Evolutionary conservation across 257 asterid genomes (phyloP).

Genomic region (Jaltomata sinuosa): DNA sequence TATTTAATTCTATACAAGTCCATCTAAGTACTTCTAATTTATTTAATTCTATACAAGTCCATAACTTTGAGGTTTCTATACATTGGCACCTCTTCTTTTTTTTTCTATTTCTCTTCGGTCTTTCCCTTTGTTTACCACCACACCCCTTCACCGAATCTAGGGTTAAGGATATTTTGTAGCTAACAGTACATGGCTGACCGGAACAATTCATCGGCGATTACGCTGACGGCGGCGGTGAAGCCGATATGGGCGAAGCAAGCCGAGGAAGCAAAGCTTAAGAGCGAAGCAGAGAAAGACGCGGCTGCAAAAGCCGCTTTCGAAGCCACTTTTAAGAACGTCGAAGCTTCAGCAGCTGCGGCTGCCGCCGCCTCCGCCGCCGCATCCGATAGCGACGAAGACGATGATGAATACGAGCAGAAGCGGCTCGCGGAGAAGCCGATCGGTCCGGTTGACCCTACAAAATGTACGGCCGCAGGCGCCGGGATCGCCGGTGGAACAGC

Average conservation of each 20-base stretch:
- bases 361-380: constrained; percentile 11
- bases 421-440: constrained; percentile 38
- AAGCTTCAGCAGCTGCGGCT: too few relatives aligned
- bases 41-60: background rate
- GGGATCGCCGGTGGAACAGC: constrained; percentile 97
- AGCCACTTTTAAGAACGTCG: constrained; percentile 71
- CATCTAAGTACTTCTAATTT: background rate
- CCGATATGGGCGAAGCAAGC: constrained; percentile 98
- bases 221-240: constrained; percentile 31
- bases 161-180: constrained; percentile 17
- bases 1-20: background rate
- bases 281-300: constrained; percentile 90
- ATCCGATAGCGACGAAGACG: constrained; percentile 51
- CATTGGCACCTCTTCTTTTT: background rate
- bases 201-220: constrained; percentile 13
- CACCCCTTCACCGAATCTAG: constrained; percentile 5
- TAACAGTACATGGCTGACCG: constrained; percentile 65
- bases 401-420: constrained; percentile 42
- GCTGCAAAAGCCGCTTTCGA: constrained; percentile 99
- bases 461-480: constrained; percentile 89
- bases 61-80: background rate
- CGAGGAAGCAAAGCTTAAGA: constrained; percentile 86
- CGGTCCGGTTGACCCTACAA: constrained; percentile 85
- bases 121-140: background rate
- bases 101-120: background rate